phyloP scores from a whole-genome alignment of 1,284 basidiomycete species.

The Naganishia sp. region DNA sequence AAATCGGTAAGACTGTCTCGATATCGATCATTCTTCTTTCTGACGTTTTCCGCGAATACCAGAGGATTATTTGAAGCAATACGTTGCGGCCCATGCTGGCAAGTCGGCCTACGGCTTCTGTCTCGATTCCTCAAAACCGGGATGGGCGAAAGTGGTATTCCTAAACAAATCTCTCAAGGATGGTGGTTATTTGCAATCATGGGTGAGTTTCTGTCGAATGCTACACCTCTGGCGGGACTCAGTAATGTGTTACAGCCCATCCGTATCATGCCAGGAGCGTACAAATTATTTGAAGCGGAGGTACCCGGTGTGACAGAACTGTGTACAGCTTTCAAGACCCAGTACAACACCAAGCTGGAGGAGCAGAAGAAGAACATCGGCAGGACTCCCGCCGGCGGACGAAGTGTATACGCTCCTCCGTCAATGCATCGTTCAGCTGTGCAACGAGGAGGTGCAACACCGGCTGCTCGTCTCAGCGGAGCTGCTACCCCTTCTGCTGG shows the following conservation, averaged over 20 bases:
- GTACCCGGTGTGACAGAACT: constrained; percentile 86
- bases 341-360: constrained; percentile 56
- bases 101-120: constrained; percentile 96
- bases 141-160: constrained; percentile 92
- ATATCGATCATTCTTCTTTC: background rate
- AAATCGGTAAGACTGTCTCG: constrained; percentile 68
- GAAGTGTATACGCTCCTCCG: constrained; percentile 23
- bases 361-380: constrained; percentile 55
- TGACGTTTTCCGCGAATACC: constrained; percentile 6
- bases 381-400: constrained; percentile 23
- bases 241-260: constrained; percentile 64
- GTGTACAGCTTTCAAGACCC: constrained; percentile 93
- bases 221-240: background rate
- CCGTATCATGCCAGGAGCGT: constrained; percentile 84
- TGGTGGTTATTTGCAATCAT: constrained; percentile 67
- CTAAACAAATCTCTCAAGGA: constrained; percentile 76
- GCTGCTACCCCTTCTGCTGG: constrained; percentile 9
- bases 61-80: constrained; percentile 67
- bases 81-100: constrained; percentile 86
- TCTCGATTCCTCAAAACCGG: constrained; percentile 83
- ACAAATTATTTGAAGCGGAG: constrained; percentile 81
- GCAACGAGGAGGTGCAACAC: constrained; percentile 17
- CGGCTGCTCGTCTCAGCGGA: constrained; percentile 7
- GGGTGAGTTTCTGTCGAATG: constrained; percentile 61
- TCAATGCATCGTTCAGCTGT: constrained; percentile 22